Evolutionary conservation across 164 flowering plant genomes (phyloP).

Genomic region (Nymphaea thermarum): DNA sequence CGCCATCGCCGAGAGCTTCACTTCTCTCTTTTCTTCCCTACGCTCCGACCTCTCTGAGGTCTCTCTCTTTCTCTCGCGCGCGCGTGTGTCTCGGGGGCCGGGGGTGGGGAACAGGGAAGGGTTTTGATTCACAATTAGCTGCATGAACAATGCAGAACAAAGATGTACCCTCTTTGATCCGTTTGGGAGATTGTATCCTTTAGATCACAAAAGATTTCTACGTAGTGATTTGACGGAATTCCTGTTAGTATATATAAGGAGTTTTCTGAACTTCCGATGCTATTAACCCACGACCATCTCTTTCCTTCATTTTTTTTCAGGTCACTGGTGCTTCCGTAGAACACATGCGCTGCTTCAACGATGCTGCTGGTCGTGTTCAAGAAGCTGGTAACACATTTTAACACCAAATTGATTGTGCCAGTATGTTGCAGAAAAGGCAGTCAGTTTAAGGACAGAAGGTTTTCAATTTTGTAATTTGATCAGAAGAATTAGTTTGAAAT

Average conservation of each 20-base stretch:
- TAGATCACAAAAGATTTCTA: not conserved
- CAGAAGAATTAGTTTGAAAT: too few species aligned
- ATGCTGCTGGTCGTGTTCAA: constrained; percentile 81
- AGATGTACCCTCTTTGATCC: not conserved
- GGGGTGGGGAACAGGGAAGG: not conserved
- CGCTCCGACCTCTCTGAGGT: constrained; percentile 83
- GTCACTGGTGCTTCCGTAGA: constrained; percentile 66
- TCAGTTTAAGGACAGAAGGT: not conserved
- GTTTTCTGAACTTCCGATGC: not conserved
- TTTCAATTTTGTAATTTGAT: too few species aligned
- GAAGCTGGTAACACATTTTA: constrained; percentile 52
- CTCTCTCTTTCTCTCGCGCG: not conserved
- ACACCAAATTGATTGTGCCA: not conserved
- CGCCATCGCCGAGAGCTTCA: constrained; percentile 84
- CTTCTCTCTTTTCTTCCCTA: constrained; percentile 81
- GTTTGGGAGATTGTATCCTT: not conserved
- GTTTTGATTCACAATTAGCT: too few species aligned
- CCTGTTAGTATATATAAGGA: too few species aligned
- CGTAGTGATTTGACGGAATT: not conserved
- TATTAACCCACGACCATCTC: not conserved
- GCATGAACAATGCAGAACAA: not conserved
- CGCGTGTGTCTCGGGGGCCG: not conserved
- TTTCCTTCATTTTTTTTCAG: constrained; percentile 16
- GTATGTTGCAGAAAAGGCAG: too few species aligned
- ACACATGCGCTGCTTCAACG: constrained; percentile 80